Evolutionary conservation across 371 early-diverging fungal genomes (phyloP).

Genomic region (Mucor ambiguus): DNA sequence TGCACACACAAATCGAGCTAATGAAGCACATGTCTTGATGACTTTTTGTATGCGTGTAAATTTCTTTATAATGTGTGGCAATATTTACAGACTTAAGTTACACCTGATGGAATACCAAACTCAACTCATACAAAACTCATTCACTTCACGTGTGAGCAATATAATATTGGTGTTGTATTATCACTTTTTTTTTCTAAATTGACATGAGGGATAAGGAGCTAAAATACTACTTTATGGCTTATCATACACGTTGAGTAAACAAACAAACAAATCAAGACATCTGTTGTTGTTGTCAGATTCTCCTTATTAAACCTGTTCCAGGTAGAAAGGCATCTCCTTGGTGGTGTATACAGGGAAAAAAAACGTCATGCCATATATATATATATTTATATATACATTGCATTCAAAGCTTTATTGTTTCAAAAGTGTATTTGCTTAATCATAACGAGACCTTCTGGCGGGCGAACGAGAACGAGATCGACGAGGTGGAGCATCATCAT

Average conservation of each 20-base stretch:
- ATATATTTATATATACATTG: not conserved
- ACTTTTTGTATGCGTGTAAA: not conserved
- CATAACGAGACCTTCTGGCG: conserved; percentile 23
- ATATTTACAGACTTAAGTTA: conserved; percentile 1
- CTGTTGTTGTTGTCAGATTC: conserved; percentile 6
- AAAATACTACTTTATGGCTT: conserved; percentile 3
- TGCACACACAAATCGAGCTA: not conserved
- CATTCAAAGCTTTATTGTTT: conserved; percentile 1
- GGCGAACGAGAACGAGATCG: conserved; percentile 39
- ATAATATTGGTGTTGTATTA: not conserved
- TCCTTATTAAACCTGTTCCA: conserved; percentile 1
- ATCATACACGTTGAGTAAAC: not conserved
- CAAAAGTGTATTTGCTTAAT: conserved; percentile 13
- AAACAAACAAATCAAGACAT: conserved; percentile 1
- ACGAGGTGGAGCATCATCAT: conserved; percentile 31
- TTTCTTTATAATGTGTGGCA: not conserved
- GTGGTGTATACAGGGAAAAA: not conserved
- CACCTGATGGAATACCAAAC: not conserved
- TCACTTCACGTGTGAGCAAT: not conserved
- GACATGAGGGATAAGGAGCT: conserved; percentile 5
- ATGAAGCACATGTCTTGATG: not conserved
- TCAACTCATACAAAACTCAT: not conserved
- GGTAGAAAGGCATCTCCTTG: not conserved
- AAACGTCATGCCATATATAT: not conserved
- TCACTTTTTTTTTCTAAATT: not conserved